These are phyloP conservation scores for Byssothecium circinans DNA, from an alignment of 2,329 filamentous ascomycete species.

Conservation along the genomic window DNA sequence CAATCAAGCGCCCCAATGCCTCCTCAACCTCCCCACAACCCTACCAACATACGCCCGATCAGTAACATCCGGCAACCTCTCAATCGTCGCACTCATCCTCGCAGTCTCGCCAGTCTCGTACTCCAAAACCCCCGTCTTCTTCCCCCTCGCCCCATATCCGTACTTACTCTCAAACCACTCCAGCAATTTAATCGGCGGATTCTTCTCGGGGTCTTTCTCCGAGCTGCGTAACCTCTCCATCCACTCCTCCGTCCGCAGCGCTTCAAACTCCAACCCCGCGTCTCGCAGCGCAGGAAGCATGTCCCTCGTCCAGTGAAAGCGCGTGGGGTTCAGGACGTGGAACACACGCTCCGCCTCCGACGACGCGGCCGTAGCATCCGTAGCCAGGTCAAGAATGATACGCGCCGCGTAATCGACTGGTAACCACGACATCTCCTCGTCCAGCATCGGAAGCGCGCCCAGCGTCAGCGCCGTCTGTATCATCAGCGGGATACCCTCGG, in stretches of 20 bases:
- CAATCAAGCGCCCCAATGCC: background rate
- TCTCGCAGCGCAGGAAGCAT: constrained; percentile 54
- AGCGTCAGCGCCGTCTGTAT: constrained; percentile 51
- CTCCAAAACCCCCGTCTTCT: constrained; percentile 15
- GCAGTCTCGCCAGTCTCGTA: constrained; percentile 19
- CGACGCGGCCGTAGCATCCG: no score
- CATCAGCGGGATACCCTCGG: constrained; percentile 55
- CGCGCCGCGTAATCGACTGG: constrained; percentile 49
- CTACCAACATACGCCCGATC: constrained; percentile 16
- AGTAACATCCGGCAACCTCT: constrained; percentile 15
- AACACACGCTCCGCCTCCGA: constrained; percentile 44
- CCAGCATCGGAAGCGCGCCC: constrained; percentile 50
- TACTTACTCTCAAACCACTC: constrained; percentile 36
- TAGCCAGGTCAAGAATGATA: constrained; percentile 35
- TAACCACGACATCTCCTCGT: constrained; percentile 47
- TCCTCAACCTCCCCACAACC: constrained; percentile 17
- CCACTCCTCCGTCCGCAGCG: constrained; percentile 25
- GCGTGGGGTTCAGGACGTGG: constrained; percentile 55
- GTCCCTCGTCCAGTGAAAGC: constrained; percentile 57
- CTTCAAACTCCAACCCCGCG: constrained; percentile 44
- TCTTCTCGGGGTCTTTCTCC: constrained; percentile 22
- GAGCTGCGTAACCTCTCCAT: constrained; percentile 26
- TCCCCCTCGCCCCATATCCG: constrained; percentile 10
- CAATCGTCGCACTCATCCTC: constrained; percentile 16
- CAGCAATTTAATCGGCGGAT: constrained; percentile 34